phyloP scores from a whole-genome alignment of 169 alveolate genomes.

The Cryptosporidium muris region DNA sequence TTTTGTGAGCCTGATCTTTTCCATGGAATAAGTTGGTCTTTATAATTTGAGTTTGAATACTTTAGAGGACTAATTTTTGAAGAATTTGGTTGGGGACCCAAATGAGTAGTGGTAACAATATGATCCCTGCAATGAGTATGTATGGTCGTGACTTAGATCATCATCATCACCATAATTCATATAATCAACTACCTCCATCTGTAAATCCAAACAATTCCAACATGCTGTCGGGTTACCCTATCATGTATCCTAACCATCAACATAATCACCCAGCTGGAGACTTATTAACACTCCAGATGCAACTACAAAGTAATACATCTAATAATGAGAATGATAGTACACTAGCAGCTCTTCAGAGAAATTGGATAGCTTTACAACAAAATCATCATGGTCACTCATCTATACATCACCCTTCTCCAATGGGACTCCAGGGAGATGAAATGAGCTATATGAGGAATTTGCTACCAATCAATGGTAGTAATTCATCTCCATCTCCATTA shows the following conservation, averaged over 20 bases:
- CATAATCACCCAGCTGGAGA: constrained; percentile 69
- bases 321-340: constrained; percentile 62
- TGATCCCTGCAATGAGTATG: constrained; percentile 52
- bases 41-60: not conserved
- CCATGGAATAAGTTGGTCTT: too few species aligned
- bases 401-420: constrained; percentile 55
- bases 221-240: constrained; percentile 57
- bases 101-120: constrained; percentile 67
- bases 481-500: constrained; percentile 49
- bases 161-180: constrained; percentile 13
- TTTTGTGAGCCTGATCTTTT: too few species aligned
- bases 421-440: constrained; percentile 51
- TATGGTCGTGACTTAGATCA: constrained; percentile 69
- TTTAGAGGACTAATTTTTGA: not conserved
- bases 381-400: constrained; percentile 54
- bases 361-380: constrained; percentile 70
- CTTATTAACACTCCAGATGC: constrained; percentile 61
- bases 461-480: constrained; percentile 56
- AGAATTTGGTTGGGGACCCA: not conserved
- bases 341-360: constrained; percentile 65
- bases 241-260: constrained; percentile 54
- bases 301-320: constrained; percentile 51
- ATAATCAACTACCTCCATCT: constrained; percentile 50
- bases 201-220: constrained; percentile 23
- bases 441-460: constrained; percentile 66